Conservation (phyloP, 1,284 basidiomycete species). For the Taiwanofungus camphoratus region DNA sequence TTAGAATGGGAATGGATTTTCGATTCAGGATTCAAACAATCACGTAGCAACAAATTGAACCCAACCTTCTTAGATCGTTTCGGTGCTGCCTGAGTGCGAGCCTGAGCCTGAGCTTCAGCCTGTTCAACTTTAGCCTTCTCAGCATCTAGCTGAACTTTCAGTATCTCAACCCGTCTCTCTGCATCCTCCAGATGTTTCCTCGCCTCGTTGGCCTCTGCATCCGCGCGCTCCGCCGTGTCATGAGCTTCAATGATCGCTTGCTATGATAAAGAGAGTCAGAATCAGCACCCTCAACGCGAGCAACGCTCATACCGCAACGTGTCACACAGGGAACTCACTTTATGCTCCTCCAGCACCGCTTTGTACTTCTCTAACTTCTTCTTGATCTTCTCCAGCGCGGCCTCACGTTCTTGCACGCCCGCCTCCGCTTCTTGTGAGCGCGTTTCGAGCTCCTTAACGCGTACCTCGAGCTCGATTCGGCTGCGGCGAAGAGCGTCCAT, state of each 20-base stretch:
- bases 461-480: constrained; percentile 50
- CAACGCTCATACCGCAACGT: background rate
- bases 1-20: too few relatives aligned
- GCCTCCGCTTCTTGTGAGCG: constrained; percentile 38
- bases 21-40: too few relatives aligned
- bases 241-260: constrained; percentile 31
- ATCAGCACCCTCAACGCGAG: background rate
- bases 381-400: constrained; percentile 10
- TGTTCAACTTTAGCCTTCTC: constrained; percentile 16
- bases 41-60: too few relatives aligned
- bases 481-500: constrained; percentile 49
- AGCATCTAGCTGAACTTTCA: constrained; percentile 37
- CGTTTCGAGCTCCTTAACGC: constrained; percentile 42
- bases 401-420: constrained; percentile 27
- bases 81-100: background rate
- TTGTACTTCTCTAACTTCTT: constrained; percentile 21
- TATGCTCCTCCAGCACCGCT: constrained; percentile 15
- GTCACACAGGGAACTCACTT: constrained; percentile 7
- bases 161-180: constrained; percentile 36
- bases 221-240: constrained; percentile 23
- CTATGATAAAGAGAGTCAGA: constrained; percentile 16
- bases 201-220: constrained; percentile 26
- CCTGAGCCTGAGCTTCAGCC: constrained; percentile 9
- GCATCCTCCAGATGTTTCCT: constrained; percentile 30
- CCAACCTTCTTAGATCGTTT: constrained; percentile 1